Conservation (phyloP, 345 rosid species). For the Salix arbutifolia region DNA sequence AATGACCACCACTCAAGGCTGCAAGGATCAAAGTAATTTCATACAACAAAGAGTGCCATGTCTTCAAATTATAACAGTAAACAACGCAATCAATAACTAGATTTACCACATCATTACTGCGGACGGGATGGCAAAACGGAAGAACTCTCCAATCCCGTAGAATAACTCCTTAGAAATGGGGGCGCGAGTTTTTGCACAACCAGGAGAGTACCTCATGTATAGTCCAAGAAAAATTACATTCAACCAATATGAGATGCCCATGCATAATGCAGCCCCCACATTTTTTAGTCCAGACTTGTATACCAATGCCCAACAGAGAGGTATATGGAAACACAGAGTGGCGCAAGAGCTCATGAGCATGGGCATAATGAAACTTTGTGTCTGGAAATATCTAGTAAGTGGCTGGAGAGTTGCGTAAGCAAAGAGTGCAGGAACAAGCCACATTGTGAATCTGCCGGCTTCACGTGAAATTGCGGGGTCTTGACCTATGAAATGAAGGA, state of each 20-base stretch:
- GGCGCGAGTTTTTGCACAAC: slow-evolving; percentile 43
- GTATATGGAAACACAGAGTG: slow-evolving; percentile 39
- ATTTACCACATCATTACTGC: slow-evolving; percentile 66
- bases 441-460: slow-evolving; percentile 48
- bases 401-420: slow-evolving; percentile 60
- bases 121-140: slow-evolving; percentile 65
- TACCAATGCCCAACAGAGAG: slow-evolving; percentile 58
- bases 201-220: slow-evolving; percentile 43
- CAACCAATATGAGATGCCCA: slow-evolving; percentile 49
- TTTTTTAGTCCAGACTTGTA: slow-evolving; percentile 42
- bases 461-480: slow-evolving; percentile 53
- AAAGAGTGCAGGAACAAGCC: slow-evolving; percentile 59
- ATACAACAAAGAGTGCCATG: background rate
- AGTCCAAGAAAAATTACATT: slow-evolving; percentile 46
- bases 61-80: background rate
- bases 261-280: slow-evolving; percentile 49
- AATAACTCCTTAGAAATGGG: slow-evolving; percentile 42
- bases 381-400: slow-evolving; percentile 48
- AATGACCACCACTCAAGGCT: slow-evolving; percentile 99
- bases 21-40: slow-evolving; percentile 12
- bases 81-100: background rate
- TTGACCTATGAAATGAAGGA: slow-evolving; percentile 51
- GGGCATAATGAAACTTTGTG: slow-evolving; percentile 52
- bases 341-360: slow-evolving; percentile 48
- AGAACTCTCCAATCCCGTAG: slow-evolving; percentile 48